Conservation (phyloP, 2,329 filamentous ascomycete species). For the Penicillium sp. region DNA sequence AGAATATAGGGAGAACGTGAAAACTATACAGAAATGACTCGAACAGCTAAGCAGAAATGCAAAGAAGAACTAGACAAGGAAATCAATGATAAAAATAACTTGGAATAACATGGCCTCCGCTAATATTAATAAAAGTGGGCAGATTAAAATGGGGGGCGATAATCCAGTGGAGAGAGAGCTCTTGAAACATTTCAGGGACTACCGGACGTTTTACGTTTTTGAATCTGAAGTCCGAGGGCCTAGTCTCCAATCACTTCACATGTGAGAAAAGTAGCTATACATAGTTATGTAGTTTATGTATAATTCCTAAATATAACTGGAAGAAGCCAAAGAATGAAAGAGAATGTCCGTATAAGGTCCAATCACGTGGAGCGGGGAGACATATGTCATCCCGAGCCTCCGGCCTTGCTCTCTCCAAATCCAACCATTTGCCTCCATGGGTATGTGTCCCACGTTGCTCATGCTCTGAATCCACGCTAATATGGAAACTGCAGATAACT, state of each 20-base stretch:
- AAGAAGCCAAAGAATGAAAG: background rate
- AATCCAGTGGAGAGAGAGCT: conserved; percentile 17
- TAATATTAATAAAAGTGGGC: conserved; percentile 8
- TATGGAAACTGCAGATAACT: conserved; percentile 17
- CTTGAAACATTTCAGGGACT: conserved; percentile 13
- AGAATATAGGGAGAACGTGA: background rate
- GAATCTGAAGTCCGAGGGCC: background rate
- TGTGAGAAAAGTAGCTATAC: background rate
- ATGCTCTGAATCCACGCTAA: conserved; percentile 12
- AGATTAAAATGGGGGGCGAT: conserved; percentile 25
- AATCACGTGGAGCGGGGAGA: conserved; percentile 20
- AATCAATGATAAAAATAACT: conserved; percentile 1
- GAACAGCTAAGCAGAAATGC: background rate
- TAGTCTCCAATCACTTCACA: background rate
- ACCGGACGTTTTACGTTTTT: conserved; percentile 5
- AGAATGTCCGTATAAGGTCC: background rate
- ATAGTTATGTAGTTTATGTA: background rate
- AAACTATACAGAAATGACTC: background rate
- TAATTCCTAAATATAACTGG: background rate
- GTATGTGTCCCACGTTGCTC: conserved; percentile 15
- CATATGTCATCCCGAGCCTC: conserved; percentile 14
- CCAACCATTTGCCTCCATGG: conserved; percentile 1
- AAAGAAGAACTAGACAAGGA: background rate
- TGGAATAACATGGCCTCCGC: conserved; percentile 16
- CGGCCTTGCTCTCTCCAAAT: background rate